These are phyloP conservation scores for Xylariaceae sp. DNA, from an alignment of 2,329 filamentous ascomycete genomes.

Conservation along the genomic window DNA sequence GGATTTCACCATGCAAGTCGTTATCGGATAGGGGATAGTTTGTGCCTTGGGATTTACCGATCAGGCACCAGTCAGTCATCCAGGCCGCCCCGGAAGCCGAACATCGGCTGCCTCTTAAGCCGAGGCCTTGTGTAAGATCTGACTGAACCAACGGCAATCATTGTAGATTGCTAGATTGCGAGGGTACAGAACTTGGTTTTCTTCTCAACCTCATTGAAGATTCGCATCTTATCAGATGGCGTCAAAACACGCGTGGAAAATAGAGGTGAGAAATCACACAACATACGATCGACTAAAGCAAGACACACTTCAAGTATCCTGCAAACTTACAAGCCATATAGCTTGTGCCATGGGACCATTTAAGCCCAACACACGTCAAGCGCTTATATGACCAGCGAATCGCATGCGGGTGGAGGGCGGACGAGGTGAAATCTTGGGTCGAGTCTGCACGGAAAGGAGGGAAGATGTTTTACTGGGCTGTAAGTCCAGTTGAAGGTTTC, in stretches of 20 bases:
- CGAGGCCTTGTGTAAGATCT: no score
- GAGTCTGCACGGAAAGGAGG: constrained; percentile 31
- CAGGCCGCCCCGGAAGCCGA: no score
- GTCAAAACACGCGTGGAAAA: constrained; percentile 31
- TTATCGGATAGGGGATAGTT: no score
- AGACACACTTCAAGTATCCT: no score
- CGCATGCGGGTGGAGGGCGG: constrained; percentile 42
- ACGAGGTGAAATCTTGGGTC: constrained; percentile 35
- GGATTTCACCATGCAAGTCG: no score
- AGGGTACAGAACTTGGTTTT: no score
- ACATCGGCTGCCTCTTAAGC: no score
- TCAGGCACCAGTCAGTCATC: background rate
- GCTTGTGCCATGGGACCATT: constrained; percentile 43
- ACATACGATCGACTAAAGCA: constrained; percentile 9
- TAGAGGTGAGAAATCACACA: constrained; percentile 26
- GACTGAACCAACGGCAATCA: no score
- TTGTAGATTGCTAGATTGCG: no score
- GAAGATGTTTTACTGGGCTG: constrained; percentile 40
- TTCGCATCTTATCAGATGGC: constrained; percentile 10
- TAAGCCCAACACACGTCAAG: constrained; percentile 35
- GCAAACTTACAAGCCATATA: constrained; percentile 7
- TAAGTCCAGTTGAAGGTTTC: constrained; percentile 21
- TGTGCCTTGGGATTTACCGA: no score
- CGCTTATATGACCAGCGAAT: constrained; percentile 41
- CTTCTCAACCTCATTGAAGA: no score